phyloP scores from a whole-genome alignment of 495 filamentous ascomycete genomes.

The Bacidia gigantensis region DNA sequence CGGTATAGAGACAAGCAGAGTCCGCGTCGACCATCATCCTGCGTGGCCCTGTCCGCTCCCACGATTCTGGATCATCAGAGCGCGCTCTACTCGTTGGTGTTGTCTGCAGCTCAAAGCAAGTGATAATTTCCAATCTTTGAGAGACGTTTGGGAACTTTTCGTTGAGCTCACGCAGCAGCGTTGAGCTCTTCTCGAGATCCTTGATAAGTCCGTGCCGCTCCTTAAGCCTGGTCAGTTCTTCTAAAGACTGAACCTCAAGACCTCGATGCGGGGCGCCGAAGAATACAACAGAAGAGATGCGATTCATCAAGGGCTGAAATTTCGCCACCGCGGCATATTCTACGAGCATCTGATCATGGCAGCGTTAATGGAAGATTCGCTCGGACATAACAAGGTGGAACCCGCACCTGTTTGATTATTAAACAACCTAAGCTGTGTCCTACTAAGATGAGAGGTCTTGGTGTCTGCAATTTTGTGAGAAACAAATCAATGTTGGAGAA shows the following conservation, averaged over 20 bases:
- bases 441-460: constrained; percentile 21
- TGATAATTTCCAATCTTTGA: constrained; percentile 15
- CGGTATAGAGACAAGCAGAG: constrained; percentile 15
- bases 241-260: constrained; percentile 12
- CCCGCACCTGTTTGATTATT: constrained; percentile 20
- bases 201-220: constrained; percentile 7
- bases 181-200: constrained; percentile 15
- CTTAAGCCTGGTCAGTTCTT: constrained; percentile 5
- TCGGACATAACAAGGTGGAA: not conserved
- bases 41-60: constrained; percentile 14
- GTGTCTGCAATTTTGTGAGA: constrained; percentile 1
- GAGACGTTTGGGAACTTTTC: constrained; percentile 9
- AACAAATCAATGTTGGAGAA: constrained; percentile 8
- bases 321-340: not conserved
- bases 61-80: constrained; percentile 6
- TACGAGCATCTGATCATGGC: not conserved
- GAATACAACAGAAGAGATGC: constrained; percentile 12
- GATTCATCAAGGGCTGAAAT: constrained; percentile 2
- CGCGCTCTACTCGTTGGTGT: constrained; percentile 11
- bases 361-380: not conserved
- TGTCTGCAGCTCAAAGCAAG: constrained; percentile 14
- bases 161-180: constrained; percentile 10
- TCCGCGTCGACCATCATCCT: constrained; percentile 13
- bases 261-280: constrained; percentile 20
- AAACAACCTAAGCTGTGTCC: constrained; percentile 25